These are phyloP conservation scores for Huntiella moniliformis DNA, from an alignment of 2,329 filamentous ascomycete species.

Conservation along the genomic window DNA sequence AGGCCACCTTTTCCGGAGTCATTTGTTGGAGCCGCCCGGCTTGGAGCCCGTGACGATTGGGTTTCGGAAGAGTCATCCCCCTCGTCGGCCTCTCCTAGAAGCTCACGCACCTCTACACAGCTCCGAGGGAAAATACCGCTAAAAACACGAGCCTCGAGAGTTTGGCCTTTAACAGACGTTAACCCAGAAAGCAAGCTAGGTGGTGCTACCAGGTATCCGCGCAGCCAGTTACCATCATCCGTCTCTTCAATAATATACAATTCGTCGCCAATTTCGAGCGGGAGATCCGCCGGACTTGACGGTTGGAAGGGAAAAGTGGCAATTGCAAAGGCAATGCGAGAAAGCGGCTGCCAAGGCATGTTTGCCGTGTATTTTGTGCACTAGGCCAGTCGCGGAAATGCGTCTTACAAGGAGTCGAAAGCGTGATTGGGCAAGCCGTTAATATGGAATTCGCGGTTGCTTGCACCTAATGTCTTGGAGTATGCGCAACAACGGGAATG, in stretches of 20 bases:
- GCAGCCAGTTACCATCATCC: constrained; percentile 77
- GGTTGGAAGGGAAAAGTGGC: constrained; percentile 88
- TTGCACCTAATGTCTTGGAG: too few relatives aligned
- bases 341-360: constrained; percentile 96
- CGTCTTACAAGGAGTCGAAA: too few relatives aligned
- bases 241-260: constrained; percentile 98
- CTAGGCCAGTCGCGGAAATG: too few relatives aligned
- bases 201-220: constrained; percentile 86
- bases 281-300: constrained; percentile 71
- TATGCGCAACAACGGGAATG: too few relatives aligned
- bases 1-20: constrained; percentile 39
- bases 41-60: constrained; percentile 16
- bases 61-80: constrained; percentile 24
- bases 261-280: constrained; percentile 94
- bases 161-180: constrained; percentile 79
- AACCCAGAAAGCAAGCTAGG: constrained; percentile 82
- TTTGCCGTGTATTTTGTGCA: constrained; percentile 13
- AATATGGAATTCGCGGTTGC: too few relatives aligned
- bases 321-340: constrained; percentile 93
- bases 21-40: constrained; percentile 13
- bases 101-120: constrained; percentile 87
- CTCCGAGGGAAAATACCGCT: constrained; percentile 94
- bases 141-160: constrained; percentile 86
- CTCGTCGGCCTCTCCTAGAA: constrained; percentile 57
- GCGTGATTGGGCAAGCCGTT: too few relatives aligned